phyloP scores from a whole-genome alignment of 768 basidiomycete species.

The Scleroderma bovista region DNA sequence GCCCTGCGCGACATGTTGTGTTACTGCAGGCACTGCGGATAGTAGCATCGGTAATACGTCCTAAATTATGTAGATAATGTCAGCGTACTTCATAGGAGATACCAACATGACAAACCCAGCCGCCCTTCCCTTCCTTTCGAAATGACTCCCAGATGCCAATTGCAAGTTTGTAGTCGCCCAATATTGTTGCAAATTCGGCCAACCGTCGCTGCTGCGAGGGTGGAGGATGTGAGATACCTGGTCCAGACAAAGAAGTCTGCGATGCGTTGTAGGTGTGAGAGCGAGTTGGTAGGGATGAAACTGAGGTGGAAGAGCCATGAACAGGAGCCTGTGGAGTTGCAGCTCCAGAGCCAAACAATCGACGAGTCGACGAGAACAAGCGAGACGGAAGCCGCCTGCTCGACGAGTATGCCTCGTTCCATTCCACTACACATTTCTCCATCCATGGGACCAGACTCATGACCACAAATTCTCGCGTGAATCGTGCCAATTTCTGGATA shows the following conservation, averaged over 20 bases:
- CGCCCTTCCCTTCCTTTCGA: constrained; percentile 82
- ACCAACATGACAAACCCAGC: constrained; percentile 55
- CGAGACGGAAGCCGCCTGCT: constrained; percentile 76
- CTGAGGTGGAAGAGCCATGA: constrained; percentile 34
- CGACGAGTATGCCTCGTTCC: constrained; percentile 86
- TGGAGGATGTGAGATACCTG: constrained; percentile 25
- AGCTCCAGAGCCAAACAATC: constrained; percentile 67
- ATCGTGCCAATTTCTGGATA: constrained; percentile 67
- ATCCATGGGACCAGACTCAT: constrained; percentile 95
- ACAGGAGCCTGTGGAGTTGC: constrained; percentile 42
- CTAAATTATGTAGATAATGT: constrained; percentile 33
- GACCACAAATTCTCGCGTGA: constrained; percentile 82
- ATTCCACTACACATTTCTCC: constrained; percentile 89
- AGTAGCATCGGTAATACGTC: constrained; percentile 77
- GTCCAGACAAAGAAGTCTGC: constrained; percentile 20
- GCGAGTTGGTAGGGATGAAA: constrained; percentile 31
- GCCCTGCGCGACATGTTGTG: constrained; percentile 57
- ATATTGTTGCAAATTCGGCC: constrained; percentile 90
- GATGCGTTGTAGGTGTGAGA: constrained; percentile 35
- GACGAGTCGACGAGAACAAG: constrained; percentile 80
- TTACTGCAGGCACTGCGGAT: constrained; percentile 57
- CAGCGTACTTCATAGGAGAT: not conserved
- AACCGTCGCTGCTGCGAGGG: constrained; percentile 78
- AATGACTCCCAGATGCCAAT: constrained; percentile 78
- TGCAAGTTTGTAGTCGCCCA: constrained; percentile 88